Conservation (phyloP, 2,329 filamentous ascomycete species). For the Dryadomyces quercivorus region DNA sequence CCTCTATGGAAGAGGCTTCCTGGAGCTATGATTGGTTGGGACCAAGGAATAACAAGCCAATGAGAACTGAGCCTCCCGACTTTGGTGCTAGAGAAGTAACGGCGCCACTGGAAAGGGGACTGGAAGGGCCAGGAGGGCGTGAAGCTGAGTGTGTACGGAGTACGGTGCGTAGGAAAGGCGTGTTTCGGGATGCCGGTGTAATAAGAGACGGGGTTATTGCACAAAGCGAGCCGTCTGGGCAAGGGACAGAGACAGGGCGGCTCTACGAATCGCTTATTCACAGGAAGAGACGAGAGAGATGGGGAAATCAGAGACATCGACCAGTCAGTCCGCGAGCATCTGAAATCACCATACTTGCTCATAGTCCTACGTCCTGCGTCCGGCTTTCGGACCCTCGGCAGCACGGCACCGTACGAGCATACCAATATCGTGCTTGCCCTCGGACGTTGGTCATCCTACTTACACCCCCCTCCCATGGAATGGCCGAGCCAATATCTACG, state of each 20-base stretch:
- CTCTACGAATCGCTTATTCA: too few species aligned
- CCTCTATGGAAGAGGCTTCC: neutral
- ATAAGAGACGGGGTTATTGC: too few species aligned
- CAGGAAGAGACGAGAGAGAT: too few species aligned
- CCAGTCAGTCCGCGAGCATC: too few species aligned
- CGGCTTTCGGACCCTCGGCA: neutral
- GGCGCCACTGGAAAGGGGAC: neutral
- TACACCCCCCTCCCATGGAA: neutral
- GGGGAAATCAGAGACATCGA: neutral
- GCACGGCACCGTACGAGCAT: too few species aligned
- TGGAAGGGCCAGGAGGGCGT: neutral
- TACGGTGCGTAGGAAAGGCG: too few species aligned
- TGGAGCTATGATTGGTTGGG: constrained; percentile 5
- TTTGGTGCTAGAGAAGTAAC: constrained; percentile 4
- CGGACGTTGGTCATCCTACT: neutral
- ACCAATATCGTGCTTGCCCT: too few species aligned
- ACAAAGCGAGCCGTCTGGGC: too few species aligned
- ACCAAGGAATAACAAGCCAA: constrained; percentile 5
- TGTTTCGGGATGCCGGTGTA: too few species aligned
- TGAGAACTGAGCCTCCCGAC: constrained; percentile 1
- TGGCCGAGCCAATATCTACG: neutral
- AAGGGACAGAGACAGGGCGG: too few species aligned
- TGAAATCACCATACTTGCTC: neutral
- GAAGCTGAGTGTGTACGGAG: neutral
- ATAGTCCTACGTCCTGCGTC: neutral